A percentile compares a stretch with the other conserved stretches of the same genome.
These are phyloP conservation scores for Bipolaris zeicola DNA, from an alignment of 2,329 filamentous ascomycete genomes.

Conservation along the genomic window DNA sequence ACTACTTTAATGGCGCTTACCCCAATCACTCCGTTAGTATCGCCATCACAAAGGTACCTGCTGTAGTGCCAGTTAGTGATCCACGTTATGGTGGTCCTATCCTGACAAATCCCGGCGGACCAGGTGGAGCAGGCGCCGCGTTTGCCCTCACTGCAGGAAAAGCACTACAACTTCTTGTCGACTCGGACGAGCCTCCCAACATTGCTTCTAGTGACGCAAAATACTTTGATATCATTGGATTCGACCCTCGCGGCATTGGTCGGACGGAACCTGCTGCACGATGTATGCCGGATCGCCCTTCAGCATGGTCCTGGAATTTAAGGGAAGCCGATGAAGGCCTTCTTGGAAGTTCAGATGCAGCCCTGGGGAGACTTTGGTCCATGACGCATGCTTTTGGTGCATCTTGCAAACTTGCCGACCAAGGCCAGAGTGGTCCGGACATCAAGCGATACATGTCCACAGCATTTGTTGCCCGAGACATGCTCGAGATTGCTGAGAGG, in stretches of 20 bases:
- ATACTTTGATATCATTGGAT: slow-evolving; percentile 53
- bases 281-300: slow-evolving; percentile 42
- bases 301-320: slow-evolving; percentile 46
- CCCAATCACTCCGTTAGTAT: slow-evolving; percentile 37
- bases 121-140: slow-evolving; percentile 49
- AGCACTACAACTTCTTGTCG: slow-evolving; percentile 37
- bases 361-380: slow-evolving; percentile 50
- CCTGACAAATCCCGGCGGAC: slow-evolving; percentile 53
- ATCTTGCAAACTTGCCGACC: slow-evolving; percentile 34
- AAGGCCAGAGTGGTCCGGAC: slow-evolving; percentile 37
- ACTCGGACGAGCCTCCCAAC: slow-evolving; percentile 23
- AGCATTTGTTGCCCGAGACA: slow-evolving; percentile 55
- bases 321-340: slow-evolving; percentile 47
- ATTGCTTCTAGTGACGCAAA: slow-evolving; percentile 29
- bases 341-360: slow-evolving; percentile 50
- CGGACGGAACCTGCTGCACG: slow-evolving; percentile 40
- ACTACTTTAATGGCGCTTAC: slow-evolving; percentile 47
- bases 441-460: slow-evolving; percentile 55
- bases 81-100: slow-evolving; percentile 50
- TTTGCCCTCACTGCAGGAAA: slow-evolving; percentile 34
- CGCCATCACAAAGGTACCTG: slow-evolving; percentile 41
- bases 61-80: slow-evolving; percentile 43
- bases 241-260: slow-evolving; percentile 53
- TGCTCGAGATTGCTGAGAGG: slow-evolving; percentile 56
- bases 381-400: slow-evolving; percentile 47